These are phyloP conservation scores for Cardiospermum halicacabum DNA, from an alignment of 345 rosid genomes.

Conservation along the genomic window DNA sequence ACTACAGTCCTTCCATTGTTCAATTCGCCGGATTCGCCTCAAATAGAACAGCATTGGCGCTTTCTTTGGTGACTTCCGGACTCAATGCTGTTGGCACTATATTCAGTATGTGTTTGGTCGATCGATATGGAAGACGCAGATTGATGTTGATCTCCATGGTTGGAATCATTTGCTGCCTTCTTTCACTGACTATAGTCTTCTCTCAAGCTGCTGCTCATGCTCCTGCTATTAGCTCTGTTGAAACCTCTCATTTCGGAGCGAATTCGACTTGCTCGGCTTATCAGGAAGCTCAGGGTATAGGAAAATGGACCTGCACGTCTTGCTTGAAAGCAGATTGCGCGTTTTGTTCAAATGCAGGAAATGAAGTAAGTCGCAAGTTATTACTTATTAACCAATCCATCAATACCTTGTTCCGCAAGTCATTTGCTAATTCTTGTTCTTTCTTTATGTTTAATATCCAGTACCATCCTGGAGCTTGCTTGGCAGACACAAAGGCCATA, in stretches of 20 bases:
- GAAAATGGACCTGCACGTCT: conserved; percentile 60
- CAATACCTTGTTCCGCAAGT: no score
- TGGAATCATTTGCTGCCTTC: conserved; percentile 59
- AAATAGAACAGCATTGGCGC: conserved; percentile 67
- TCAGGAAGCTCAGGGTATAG: conserved; percentile 16
- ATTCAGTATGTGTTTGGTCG: conserved; percentile 69
- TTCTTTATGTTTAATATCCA: conserved; percentile 15
- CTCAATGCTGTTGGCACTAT: conserved; percentile 76
- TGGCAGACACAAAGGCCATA: conserved; percentile 27
- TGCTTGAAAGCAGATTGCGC: conserved; percentile 58
- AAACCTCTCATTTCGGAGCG: conserved; percentile 38
- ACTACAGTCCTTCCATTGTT: conserved; percentile 80
- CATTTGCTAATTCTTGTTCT: not conserved
- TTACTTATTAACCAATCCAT: no score
- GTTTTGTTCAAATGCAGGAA: conserved; percentile 42
- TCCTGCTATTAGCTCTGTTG: conserved; percentile 30
- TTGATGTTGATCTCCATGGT: conserved; percentile 75
- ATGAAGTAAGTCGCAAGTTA: conserved; percentile 41
- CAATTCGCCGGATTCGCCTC: conserved; percentile 91
- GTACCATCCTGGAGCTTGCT: conserved; percentile 73
- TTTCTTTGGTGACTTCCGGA: conserved; percentile 80
- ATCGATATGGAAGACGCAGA: conserved; percentile 71
- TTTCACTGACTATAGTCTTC: conserved; percentile 47
- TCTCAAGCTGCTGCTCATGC: conserved; percentile 51
- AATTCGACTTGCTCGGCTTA: conserved; percentile 61